Conservation (phyloP, 208 protist species). For the Paratrypanosoma confusum region DNA sequence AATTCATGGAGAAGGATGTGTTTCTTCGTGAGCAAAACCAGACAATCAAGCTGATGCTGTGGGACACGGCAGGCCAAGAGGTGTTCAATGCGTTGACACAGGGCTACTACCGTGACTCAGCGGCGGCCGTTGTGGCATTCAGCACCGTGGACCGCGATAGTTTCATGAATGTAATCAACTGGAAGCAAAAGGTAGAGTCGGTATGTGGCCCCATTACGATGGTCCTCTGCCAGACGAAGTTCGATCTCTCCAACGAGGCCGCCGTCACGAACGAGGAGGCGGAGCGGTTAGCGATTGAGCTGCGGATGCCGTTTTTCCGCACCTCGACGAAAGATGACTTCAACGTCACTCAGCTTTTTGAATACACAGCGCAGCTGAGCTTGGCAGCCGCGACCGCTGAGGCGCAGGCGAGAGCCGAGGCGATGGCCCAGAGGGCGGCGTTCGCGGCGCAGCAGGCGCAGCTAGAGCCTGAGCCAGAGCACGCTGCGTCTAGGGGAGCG, state of each 20-base stretch:
- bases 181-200: slow-evolving; percentile 83
- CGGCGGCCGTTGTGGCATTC: slow-evolving; percentile 81
- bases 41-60: slow-evolving; percentile 86
- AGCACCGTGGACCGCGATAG: slow-evolving; percentile 84
- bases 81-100: slow-evolving; percentile 88
- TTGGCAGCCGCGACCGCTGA: slow-evolving; percentile 10
- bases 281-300: slow-evolving; percentile 62
- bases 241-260: slow-evolving; percentile 82
- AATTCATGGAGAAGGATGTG: slow-evolving; percentile 90
- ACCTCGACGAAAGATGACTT: slow-evolving; percentile 90
- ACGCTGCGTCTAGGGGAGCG: no score
- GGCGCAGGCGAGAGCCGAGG: background rate
- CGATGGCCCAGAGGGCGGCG: background rate
- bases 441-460: background rate
- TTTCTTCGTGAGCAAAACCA: slow-evolving; percentile 42
- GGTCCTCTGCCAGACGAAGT: slow-evolving; percentile 92
- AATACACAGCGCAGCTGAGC: slow-evolving; percentile 68
- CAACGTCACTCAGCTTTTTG: slow-evolving; percentile 86
- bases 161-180: slow-evolving; percentile 67
- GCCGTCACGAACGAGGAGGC: slow-evolving; percentile 76
- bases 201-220: slow-evolving; percentile 78
- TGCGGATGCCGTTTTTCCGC: slow-evolving; percentile 84
- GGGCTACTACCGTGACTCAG: slow-evolving; percentile 87
- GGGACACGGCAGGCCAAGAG: slow-evolving; percentile 93
- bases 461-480: no score